Evolutionary conservation across 1,139 yeast genomes (phyloP).

Genomic region (Meyerozyma elateridarum): DNA sequence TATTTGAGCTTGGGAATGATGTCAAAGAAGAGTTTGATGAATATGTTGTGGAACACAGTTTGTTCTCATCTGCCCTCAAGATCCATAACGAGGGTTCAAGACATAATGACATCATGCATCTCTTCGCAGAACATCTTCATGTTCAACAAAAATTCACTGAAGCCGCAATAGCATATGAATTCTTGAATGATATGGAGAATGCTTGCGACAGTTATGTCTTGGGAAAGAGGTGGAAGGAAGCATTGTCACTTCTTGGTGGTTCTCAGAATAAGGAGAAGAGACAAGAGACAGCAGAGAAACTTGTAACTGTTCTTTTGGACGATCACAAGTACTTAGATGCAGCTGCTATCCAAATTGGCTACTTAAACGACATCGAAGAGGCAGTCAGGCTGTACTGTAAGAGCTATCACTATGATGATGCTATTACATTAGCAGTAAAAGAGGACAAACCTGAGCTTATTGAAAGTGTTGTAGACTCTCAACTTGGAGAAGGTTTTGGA

Average conservation of each 20-base stretch:
- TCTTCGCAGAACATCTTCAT: slow-evolving; percentile 61
- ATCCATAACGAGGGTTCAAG: too few species aligned
- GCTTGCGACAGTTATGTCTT: slow-evolving; percentile 68
- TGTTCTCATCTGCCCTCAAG: slow-evolving; percentile 65
- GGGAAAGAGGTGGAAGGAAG: slow-evolving; percentile 83
- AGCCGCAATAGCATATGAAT: slow-evolving; percentile 77
- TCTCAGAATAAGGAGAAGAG: slow-evolving; percentile 34
- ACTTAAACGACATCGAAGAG: slow-evolving; percentile 54
- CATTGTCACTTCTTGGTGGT: slow-evolving; percentile 54
- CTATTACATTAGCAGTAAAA: slow-evolving; percentile 58
- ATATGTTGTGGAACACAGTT: slow-evolving; percentile 68
- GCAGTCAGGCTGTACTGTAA: slow-evolving; percentile 70
- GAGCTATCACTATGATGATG: slow-evolving; percentile 71
- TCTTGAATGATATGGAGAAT: slow-evolving; percentile 47
- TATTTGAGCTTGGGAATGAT: slow-evolving; percentile 47
- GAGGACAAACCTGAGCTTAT: slow-evolving; percentile 43
- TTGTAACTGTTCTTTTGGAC: slow-evolving; percentile 58
- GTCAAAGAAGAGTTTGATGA: slow-evolving; percentile 59
- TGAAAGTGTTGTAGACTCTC: slow-evolving; percentile 61
- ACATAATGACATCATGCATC: slow-evolving; percentile 51
- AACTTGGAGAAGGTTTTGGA: slow-evolving; percentile 84
- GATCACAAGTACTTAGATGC: slow-evolving; percentile 77
- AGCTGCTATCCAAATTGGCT: slow-evolving; percentile 69
- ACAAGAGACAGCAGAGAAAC: slow-evolving; percentile 46
- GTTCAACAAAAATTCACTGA: slow-evolving; percentile 55